Evolutionary conservation across 1,139 yeast species (phyloP).

Genomic region (Pneumocystis jirovecii): DNA sequence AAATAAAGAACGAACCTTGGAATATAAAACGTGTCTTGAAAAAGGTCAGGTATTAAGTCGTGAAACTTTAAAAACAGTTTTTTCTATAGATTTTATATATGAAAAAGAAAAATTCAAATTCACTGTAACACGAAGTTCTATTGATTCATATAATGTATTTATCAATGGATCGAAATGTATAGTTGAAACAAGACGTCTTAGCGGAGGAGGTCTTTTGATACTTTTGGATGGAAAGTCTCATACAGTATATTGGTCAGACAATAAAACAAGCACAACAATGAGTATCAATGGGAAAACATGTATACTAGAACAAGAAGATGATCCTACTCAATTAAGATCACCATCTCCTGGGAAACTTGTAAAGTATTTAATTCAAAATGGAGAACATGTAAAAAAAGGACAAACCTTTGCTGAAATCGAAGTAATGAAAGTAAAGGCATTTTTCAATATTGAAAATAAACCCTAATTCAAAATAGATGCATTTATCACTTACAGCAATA

Average conservation of each 20-base stretch:
- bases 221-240: constrained; percentile 87
- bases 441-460: constrained; percentile 14
- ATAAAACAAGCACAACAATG: constrained; percentile 87
- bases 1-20: constrained; percentile 54
- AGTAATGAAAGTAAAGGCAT: constrained; percentile 83
- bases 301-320: constrained; percentile 82
- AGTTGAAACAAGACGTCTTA: constrained; percentile 69
- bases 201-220: constrained; percentile 87
- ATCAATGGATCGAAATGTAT: constrained; percentile 84
- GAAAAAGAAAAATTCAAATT: constrained; percentile 87
- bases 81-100: constrained; percentile 85
- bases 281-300: constrained; percentile 94
- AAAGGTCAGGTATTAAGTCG: constrained; percentile 91
- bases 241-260: constrained; percentile 94
- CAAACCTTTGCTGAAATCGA: constrained; percentile 97
- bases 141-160: constrained; percentile 71
- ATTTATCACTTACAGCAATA: constrained; percentile 80
- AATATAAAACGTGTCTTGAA: constrained; percentile 60
- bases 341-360: constrained; percentile 98
- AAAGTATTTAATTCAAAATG: constrained; percentile 82
- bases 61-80: constrained; percentile 65
- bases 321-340: constrained; percentile 94
- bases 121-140: constrained; percentile 85
- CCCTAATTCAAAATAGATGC: constrained; percentile 18
- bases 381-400: constrained; percentile 83